Evolutionary conservation across 2,329 filamentous ascomycete genomes (phyloP).

Genomic region (Colletotrichum sidae): DNA sequence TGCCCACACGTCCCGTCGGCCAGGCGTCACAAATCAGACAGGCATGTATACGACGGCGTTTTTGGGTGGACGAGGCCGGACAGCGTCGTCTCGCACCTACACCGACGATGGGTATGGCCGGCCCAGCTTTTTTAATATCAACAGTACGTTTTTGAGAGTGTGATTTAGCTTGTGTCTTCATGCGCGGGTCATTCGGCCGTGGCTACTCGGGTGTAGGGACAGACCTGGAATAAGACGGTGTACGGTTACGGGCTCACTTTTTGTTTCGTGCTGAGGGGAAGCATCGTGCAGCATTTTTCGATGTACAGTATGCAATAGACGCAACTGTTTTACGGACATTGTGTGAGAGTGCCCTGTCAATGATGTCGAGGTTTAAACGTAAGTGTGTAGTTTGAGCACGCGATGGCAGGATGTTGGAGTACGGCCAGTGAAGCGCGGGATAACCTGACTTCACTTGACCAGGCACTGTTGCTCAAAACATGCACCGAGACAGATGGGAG

Average conservation of each 20-base stretch:
- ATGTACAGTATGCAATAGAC: conserved; percentile 39
- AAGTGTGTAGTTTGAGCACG: too few relatives aligned
- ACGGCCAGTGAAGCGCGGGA: too few relatives aligned
- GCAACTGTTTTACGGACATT: conserved; percentile 33
- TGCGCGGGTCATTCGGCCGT: conserved; percentile 35
- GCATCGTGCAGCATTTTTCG: conserved; percentile 38
- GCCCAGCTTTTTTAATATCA: conserved; percentile 37
- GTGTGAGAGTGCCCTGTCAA: too few relatives aligned
- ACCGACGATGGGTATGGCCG: conserved; percentile 31
- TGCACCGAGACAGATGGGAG: too few relatives aligned
- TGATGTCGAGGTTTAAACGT: too few relatives aligned
- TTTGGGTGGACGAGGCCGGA: conserved; percentile 26
- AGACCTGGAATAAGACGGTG: conserved; percentile 36
- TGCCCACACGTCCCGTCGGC: conserved; percentile 18
- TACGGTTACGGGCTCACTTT: conserved; percentile 35
- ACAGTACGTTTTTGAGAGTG: conserved; percentile 34
- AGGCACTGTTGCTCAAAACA: too few relatives aligned
- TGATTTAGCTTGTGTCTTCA: conserved; percentile 35
- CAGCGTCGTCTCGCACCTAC: conserved; percentile 33
- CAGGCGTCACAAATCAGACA: conserved; percentile 14
- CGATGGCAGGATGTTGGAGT: too few relatives aligned
- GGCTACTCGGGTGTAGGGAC: conserved; percentile 36
- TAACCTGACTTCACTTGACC: too few relatives aligned
- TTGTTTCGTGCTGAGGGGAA: conserved; percentile 20
- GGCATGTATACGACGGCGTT: conserved; percentile 33